A percentile compares a stretch with the other conserved stretches of the same genome.
Evolutionary conservation across 768 basidiomycete species (phyloP).

Genomic region (Suillus weaverae): DNA sequence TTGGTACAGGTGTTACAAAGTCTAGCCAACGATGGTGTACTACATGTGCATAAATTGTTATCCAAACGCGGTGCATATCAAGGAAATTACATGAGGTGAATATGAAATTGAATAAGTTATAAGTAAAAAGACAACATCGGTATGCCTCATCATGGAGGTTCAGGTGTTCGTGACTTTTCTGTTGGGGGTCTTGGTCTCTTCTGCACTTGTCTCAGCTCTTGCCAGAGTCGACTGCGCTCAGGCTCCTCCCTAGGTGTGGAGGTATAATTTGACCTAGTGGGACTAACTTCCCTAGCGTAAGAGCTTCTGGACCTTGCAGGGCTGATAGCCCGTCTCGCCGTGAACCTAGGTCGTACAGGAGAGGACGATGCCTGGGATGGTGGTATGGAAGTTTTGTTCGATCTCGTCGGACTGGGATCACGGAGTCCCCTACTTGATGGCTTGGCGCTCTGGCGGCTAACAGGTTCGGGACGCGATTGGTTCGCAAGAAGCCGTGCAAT

Average conservation of each 20-base stretch:
- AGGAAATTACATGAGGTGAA: conserved; percentile 8
- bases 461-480: conserved; percentile 28
- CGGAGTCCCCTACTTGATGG: conserved; percentile 24
- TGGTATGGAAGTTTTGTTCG: conserved; percentile 22
- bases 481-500: conserved; percentile 41
- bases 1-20: conserved; percentile 1
- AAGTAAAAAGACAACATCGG: not conserved
- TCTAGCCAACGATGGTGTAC: conserved; percentile 1
- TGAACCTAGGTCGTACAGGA: conserved; percentile 36
- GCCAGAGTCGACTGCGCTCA: conserved; percentile 51
- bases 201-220: conserved; percentile 52
- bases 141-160: conserved; percentile 29
- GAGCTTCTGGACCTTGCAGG: conserved; percentile 36
- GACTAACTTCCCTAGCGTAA: conserved; percentile 27
- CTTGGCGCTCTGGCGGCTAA: conserved; percentile 27
- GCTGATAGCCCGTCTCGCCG: conserved; percentile 39
- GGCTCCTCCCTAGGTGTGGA: conserved; percentile 35
- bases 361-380: conserved; percentile 23
- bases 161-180: conserved; percentile 40
- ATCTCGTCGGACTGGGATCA: conserved; percentile 34
- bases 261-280: conserved; percentile 26
- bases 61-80: conserved; percentile 6
- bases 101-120: not conserved
- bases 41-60: conserved; percentile 9
- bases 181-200: conserved; percentile 47